Percentiles rank a stretch among this genome's conserved stretches.
Evolutionary conservation across 768 basidiomycete species (phyloP).

Genomic region (Cystofilobasidium ferigula): DNA sequence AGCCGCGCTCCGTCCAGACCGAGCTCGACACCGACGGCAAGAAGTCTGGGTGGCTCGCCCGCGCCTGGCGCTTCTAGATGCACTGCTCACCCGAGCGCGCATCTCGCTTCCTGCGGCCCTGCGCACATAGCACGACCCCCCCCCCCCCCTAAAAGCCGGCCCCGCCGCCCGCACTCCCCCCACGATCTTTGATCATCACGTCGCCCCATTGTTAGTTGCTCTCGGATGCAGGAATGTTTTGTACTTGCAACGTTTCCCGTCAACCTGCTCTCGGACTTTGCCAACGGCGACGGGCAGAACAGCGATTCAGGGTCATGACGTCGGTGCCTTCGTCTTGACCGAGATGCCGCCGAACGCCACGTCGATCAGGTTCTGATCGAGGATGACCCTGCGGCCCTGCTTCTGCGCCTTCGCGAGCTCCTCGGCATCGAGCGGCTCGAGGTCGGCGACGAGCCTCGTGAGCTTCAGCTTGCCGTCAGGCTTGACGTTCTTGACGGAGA

Average conservation of each 20-base stretch:
- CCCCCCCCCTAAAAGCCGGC: too few species aligned
- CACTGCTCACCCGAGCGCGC: too few species aligned
- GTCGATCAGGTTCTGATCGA: background rate
- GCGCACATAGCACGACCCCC: too few species aligned
- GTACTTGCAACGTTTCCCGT: too few species aligned
- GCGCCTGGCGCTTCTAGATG: background rate
- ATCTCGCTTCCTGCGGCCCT: too few species aligned
- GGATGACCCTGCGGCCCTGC: background rate
- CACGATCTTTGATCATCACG: too few species aligned
- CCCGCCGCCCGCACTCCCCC: too few species aligned
- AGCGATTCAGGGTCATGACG: background rate
- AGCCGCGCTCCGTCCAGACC: background rate
- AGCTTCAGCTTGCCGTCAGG: background rate
- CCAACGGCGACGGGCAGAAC: background rate
- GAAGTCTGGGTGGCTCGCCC: background rate
- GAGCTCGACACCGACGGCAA: background rate
- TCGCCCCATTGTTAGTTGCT: too few species aligned
- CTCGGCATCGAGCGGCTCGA: background rate
- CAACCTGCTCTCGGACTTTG: too few species aligned
- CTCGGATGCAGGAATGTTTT: too few species aligned
- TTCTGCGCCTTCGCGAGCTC: background rate
- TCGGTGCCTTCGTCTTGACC: background rate
- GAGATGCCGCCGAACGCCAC: background rate
- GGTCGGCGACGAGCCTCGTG: background rate
- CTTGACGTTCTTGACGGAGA: background rate